Evolutionary conservation across 2,329 filamentous ascomycete genomes (phyloP), one percentile per base, ranked within the genome.

Genomic region (Aureobasidium sp.): DNA sequence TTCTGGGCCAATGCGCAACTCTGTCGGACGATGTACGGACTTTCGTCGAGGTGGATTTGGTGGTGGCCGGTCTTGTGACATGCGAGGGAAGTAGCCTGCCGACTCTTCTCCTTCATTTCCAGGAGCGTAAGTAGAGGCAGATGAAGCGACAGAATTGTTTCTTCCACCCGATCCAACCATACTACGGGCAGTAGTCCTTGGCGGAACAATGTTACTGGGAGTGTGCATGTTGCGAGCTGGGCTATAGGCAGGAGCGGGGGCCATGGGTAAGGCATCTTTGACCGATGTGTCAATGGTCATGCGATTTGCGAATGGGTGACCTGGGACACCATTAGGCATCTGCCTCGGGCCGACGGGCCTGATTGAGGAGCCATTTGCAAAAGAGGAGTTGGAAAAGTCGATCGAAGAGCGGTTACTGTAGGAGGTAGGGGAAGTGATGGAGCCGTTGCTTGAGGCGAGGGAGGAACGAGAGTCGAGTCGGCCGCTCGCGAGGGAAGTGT

Each of bases 181-280:
- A 65, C 83, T 84, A 16, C 86, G 79, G 1, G 86, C 81, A 3
- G 83, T 86, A 67, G 83, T 86, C 29, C 86, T 79, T 1, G 87
- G 88, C 3, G 86, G 80, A 44, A 86, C 81, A 9, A 88, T 82
- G 29, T 83, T 80, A 63, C 86, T 85, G 29, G 82, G 84, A 3
- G 86, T 85, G 5, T 87, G 79, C 61, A 85, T 88, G 32, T 89
- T 89, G 37, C 88, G 81, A 1, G 86, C 86, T n/a, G 89, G 89
- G 67, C 86, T 91, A 69, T 91, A 92, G 4, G 89, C 89, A 8
- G 89, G 87, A 68, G 86, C 87, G 1, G 89, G 89, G 49, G 87
- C 75, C 70, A 88, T 88, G 11, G 88, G 88, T 69, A 91, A 76
- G 16, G 78, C 78, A 11, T 82, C 79, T 8, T 83, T 71, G n/a